phyloP scores from a whole-genome alignment of 805 yeast species.

The Millerozyma acaciae region DNA sequence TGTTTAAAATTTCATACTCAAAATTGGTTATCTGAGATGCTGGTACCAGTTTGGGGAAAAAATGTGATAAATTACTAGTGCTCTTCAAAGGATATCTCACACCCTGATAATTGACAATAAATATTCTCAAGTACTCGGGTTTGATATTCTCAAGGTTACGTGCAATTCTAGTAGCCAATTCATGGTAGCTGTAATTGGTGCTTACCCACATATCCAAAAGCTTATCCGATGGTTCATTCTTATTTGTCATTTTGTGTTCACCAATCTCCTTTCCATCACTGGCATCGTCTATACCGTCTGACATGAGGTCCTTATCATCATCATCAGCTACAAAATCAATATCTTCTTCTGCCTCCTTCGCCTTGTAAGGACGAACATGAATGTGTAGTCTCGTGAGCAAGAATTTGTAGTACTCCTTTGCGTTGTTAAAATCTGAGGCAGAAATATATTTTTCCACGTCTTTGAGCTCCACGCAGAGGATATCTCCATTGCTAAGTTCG shows the following conservation, averaged over 20 bases:
- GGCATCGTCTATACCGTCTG: slow-evolving; percentile 5
- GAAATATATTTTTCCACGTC: slow-evolving; percentile 19
- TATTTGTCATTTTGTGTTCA: slow-evolving; percentile 13
- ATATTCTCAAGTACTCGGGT: slow-evolving; percentile 62
- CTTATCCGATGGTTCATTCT: slow-evolving; percentile 18
- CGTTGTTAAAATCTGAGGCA: slow-evolving; percentile 18
- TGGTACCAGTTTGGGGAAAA: slow-evolving; percentile 41
- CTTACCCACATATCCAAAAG: slow-evolving; percentile 67
- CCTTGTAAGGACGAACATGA: slow-evolving; percentile 43
- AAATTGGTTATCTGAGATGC: slow-evolving; percentile 45
- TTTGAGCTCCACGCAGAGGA: slow-evolving; percentile 38
- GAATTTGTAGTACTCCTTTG: slow-evolving; percentile 49
- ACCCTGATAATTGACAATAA: slow-evolving; percentile 56
- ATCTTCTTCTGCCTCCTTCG: slow-evolving; percentile 47
- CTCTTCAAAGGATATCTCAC: slow-evolving; percentile 47
- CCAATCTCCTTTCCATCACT: slow-evolving; percentile 7
- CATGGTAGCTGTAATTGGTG: slow-evolving; percentile 52
- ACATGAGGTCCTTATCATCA: slow-evolving; percentile 5
- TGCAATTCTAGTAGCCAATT: slow-evolving; percentile 62
- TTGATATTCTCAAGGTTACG: slow-evolving; percentile 44
- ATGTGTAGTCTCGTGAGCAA: slow-evolving; percentile 60
- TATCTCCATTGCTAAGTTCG: slow-evolving; percentile 69
- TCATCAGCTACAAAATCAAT: slow-evolving; percentile 39
- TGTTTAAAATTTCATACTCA: slow-evolving; percentile 73
- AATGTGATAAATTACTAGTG: slow-evolving; percentile 32